Percentiles rank a stretch among this genome's conserved stretches.
Conservation (phyloP, 345 rosid species). For the Syzygium aromaticum region DNA sequence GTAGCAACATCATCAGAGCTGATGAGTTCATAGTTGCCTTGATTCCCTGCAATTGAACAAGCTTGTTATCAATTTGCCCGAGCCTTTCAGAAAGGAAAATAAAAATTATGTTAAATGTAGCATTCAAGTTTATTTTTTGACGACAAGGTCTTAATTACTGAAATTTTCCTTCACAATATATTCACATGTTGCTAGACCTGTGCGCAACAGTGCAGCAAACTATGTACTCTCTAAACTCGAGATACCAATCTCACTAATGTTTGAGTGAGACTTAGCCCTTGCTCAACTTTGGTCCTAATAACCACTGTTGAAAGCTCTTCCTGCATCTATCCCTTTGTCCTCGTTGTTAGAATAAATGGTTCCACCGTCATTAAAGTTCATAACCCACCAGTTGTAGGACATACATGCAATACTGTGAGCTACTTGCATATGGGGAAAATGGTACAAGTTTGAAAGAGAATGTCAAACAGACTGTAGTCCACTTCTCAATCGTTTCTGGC, state of each 20-base stretch:
- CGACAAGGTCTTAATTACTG: background rate
- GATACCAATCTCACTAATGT: background rate
- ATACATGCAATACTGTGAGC: background rate
- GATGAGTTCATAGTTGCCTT: constrained; percentile 40
- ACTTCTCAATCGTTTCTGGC: background rate
- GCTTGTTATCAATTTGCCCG: background rate
- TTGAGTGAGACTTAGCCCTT: background rate
- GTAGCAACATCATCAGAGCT: constrained; percentile 65
- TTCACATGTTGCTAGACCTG: background rate
- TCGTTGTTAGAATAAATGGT: background rate
- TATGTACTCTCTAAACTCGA: background rate
- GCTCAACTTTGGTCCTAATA: background rate
- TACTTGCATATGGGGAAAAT: background rate
- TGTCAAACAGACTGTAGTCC: background rate
- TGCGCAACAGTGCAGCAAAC: background rate
- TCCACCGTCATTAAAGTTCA: background rate
- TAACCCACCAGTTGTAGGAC: background rate
- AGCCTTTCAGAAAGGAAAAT: background rate
- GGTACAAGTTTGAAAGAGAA: background rate
- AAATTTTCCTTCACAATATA: background rate
- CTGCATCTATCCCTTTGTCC: background rate
- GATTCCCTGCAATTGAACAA: constrained; percentile 30
- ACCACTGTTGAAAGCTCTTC: background rate
- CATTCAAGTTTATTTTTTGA: background rate
- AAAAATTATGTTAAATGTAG: background rate